Percentiles rank a stretch among this genome's conserved stretches.
These are phyloP conservation scores for Capsella bursapastoris DNA, from an alignment of 345 rosid genomes.

Conservation along the genomic window DNA sequence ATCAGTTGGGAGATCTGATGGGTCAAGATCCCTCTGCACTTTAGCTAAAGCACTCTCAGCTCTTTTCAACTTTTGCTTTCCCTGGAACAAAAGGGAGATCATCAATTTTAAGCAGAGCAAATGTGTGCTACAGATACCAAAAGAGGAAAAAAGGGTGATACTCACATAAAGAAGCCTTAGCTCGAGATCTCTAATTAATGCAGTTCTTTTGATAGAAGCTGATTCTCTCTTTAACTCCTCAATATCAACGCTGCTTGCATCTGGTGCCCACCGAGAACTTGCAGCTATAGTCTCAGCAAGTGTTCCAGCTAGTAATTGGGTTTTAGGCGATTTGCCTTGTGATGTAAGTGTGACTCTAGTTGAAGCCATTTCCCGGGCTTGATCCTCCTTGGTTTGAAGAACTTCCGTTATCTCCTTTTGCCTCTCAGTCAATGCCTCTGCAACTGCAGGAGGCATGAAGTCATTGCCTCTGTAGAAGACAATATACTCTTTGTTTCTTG, in stretches of 20 bases:
- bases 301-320: slow-evolving; percentile 77
- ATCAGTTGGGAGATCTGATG: slow-evolving; percentile 79
- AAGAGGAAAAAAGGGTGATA: background rate
- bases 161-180: slow-evolving; percentile 74
- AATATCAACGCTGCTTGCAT: slow-evolving; percentile 57
- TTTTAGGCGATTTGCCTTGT: slow-evolving; percentile 46
- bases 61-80: slow-evolving; percentile 64
- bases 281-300: slow-evolving; percentile 90
- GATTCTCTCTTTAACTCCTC: slow-evolving; percentile 70
- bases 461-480: slow-evolving; percentile 96
- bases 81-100: slow-evolving; percentile 53
- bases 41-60: slow-evolving; percentile 73
- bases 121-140: slow-evolving; percentile 20
- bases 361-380: slow-evolving; percentile 61
- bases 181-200: slow-evolving; percentile 64
- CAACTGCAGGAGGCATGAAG: slow-evolving; percentile 77
- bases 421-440: slow-evolving; percentile 65
- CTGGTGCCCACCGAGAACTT: slow-evolving; percentile 73
- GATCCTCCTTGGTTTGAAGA: slow-evolving; percentile 78
- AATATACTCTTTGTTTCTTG: slow-evolving; percentile 87
- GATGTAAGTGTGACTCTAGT: slow-evolving; percentile 40
- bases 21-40: slow-evolving; percentile 73
- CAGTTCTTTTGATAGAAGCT: slow-evolving; percentile 55
- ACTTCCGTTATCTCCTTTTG: slow-evolving; percentile 52
- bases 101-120: slow-evolving; percentile 19